Evolutionary conservation across 345 rosid genomes (phyloP).

Genomic region (Conringia planisiliqua): DNA sequence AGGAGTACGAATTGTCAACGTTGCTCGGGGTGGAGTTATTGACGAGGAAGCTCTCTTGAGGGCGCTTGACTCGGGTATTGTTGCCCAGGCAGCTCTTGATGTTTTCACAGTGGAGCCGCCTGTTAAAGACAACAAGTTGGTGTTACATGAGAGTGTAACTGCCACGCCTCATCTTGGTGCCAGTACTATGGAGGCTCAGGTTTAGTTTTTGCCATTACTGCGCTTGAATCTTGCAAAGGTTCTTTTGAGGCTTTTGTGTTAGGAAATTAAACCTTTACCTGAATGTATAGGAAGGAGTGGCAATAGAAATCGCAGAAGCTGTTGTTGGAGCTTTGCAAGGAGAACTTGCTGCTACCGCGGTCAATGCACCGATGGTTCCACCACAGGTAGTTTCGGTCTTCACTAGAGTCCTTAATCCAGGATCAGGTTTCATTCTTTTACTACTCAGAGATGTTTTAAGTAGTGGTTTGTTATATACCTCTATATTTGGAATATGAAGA

Average conservation of each 20-base stretch:
- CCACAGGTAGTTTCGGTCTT: slow-evolving; percentile 36
- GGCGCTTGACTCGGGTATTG: slow-evolving; percentile 44
- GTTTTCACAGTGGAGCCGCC: slow-evolving; percentile 53
- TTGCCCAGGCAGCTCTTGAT: slow-evolving; percentile 57
- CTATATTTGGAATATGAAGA: background rate
- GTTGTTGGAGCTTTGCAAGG: slow-evolving; percentile 54
- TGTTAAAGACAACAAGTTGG: slow-evolving; percentile 37
- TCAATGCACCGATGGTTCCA: slow-evolving; percentile 63
- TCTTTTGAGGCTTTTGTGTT: background rate
- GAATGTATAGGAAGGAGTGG: slow-evolving; percentile 45
- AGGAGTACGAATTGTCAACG: slow-evolving; percentile 52
- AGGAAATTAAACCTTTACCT: background rate
- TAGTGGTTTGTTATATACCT: background rate
- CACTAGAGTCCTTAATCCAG: background rate
- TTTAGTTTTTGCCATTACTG: background rate
- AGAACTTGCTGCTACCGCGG: slow-evolving; percentile 51
- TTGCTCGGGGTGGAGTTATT: slow-evolving; percentile 53
- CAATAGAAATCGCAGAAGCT: slow-evolving; percentile 56
- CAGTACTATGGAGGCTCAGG: slow-evolving; percentile 57
- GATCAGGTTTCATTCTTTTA: background rate
- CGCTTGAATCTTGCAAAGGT: too few species aligned
- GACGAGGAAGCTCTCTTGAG: slow-evolving; percentile 52
- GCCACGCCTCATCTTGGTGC: slow-evolving; percentile 64
- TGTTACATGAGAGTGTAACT: slow-evolving; percentile 45
- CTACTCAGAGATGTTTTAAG: background rate